Base-by-base conservation (phyloP, 352 stramenopile species). In the Phytophthora cryptogea region DNA sequence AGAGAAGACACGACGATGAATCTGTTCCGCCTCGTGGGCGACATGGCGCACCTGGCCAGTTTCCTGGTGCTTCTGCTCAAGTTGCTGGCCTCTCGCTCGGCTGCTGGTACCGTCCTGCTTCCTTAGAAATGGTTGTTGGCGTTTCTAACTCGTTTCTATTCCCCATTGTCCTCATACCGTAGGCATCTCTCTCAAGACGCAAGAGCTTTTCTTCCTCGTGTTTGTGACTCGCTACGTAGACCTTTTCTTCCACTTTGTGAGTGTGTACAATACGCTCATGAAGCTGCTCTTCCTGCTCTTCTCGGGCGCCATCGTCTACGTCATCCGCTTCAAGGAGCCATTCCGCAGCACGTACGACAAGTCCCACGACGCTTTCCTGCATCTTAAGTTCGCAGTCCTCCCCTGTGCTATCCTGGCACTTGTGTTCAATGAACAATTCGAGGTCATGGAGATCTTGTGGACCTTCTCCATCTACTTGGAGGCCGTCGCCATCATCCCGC, bases 391-490 rank as follows among this genome's bases (percentile, higher is more conserved):
- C 74, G 96, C 96, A 0, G 92, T 99, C 14, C 56, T 96, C 30
- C 98, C 98, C 1, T 99, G 96, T 64, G 90, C 90, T 30, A 65
- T 98, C 35, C 76, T 99, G 23, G 97, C 94, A n/a, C 67, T 99
- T 17, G 68, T 99, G 20, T 97, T 98, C 33, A 97, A 99, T 70
- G 90, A 97, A 62, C 80, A 86, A 62, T 96, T 96, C 39, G 75
- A 91, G 72, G 76, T 97, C 53, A 85, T 97, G 67, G 89, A 95
- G 48, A 95, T 98, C 63, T 79, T 99, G 4, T 99, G 98, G 98
- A 98, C 92, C 8, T 99, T 99, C 71, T 99, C 95, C 26, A 99
- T 99, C 65, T 99, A 99, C 75, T 83, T 99, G 30, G 98, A 99
- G 74, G 86, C 96, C 16, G 86, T 99, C 49, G 96, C 97, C 26